phyloP scores from a whole-genome alignment of 139 green algal genomes.

The Micractinium conductrix region DNA sequence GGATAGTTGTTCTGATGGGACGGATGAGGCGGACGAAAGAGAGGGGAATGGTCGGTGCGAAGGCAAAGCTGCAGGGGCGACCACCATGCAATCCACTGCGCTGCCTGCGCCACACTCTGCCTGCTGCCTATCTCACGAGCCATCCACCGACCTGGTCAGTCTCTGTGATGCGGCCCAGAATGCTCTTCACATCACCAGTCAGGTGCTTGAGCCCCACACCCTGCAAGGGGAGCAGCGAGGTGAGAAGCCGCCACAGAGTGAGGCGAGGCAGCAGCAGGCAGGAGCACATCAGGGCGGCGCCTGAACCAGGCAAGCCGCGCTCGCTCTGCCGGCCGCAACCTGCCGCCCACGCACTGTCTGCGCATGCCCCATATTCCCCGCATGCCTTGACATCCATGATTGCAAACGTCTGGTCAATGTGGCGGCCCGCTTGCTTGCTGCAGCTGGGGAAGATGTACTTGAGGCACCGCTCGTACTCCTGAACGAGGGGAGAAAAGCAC shows the following conservation, averaged over 20 bases:
- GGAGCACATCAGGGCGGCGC: neutral
- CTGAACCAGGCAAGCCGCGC: neutral
- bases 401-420: constrained; percentile 88
- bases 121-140: too few relatives aligned
- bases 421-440: constrained; percentile 61
- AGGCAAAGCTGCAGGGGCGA: neutral
- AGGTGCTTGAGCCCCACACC: constrained; percentile 77
- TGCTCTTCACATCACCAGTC: constrained; percentile 56
- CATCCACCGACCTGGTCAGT: constrained; percentile 37
- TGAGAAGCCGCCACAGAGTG: too few relatives aligned
- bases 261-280: constrained; percentile 6
- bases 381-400: constrained; percentile 89
- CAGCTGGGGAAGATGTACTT: constrained; percentile 88
- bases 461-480: constrained; percentile 90
- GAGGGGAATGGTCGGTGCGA: neutral
- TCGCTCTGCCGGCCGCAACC: neutral
- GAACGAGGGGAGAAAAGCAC: neutral
- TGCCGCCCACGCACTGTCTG: neutral
- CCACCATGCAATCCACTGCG: neutral
- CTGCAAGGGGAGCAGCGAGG: too few relatives aligned
- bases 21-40: neutral
- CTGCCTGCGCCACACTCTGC: too few relatives aligned
- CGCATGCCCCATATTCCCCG: too few relatives aligned
- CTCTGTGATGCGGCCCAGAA: constrained; percentile 59
- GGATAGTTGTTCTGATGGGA: constrained; percentile 90